Percentiles rank a stretch among this genome's conserved stretches.
Conservation (phyloP, 177 flowering plant species). For the Vitis hybrid region DNA sequence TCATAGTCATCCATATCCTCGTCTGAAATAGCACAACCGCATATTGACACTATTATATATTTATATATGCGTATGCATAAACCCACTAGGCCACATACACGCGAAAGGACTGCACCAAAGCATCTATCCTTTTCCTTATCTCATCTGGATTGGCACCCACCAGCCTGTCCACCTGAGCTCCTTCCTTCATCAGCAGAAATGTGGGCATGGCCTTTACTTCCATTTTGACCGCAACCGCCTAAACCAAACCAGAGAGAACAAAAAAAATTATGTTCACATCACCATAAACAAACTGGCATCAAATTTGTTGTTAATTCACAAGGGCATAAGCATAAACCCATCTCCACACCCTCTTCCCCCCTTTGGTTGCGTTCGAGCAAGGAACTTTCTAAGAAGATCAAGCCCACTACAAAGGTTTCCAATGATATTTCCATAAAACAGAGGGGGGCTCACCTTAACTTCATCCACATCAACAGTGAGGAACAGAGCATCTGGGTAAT, state of each 20-base stretch:
- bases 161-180: conserved; percentile 55
- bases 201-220: conserved; percentile 86
- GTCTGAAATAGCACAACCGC: background rate
- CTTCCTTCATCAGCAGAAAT: conserved; percentile 63
- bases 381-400: too few species aligned
- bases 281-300: background rate
- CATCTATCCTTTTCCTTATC: conserved; percentile 64
- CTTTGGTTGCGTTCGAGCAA: too few species aligned
- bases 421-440: background rate
- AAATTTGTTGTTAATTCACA: too few species aligned
- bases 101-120: conserved; percentile 44
- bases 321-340: too few species aligned
- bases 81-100: conserved; percentile 26
- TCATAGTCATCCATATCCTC: background rate
- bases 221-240: conserved; percentile 67
- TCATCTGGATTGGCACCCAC: conserved; percentile 88
- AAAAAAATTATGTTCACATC: background rate
- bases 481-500: conserved; percentile 53
- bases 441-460: conserved; percentile 48
- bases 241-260: background rate
- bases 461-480: conserved; percentile 78
- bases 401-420: background rate
- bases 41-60: too few species aligned
- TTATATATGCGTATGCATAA: background rate
- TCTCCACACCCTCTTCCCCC: too few species aligned